Conservation (phyloP, 2,329 filamentous ascomycete species). For the Tolypocladium nubicola region DNA sequence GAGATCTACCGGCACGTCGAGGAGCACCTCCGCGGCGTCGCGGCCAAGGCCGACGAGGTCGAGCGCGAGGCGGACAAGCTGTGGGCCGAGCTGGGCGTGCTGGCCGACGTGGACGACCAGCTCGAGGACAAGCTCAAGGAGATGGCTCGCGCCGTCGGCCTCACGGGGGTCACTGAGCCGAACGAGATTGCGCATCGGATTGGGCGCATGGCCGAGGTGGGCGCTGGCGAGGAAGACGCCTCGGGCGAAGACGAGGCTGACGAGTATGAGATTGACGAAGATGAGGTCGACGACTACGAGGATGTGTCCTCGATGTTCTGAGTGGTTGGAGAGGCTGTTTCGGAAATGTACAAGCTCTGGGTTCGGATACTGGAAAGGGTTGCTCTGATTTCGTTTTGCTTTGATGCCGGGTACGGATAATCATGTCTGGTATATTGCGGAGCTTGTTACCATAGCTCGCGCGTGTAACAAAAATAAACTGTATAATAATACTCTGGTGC, state of each 20-base stretch:
- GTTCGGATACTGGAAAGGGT: too few species aligned
- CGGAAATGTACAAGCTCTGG: too few species aligned
- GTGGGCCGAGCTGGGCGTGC: slow-evolving; percentile 7
- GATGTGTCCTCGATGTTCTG: neutral
- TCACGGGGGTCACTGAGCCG: neutral
- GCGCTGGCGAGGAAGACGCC: neutral
- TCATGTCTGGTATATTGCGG: too few species aligned
- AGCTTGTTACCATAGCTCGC: too few species aligned
- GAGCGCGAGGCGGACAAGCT: slow-evolving; percentile 1
- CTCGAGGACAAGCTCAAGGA: slow-evolving; percentile 5
- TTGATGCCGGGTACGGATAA: too few species aligned
- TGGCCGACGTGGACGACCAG: slow-evolving; percentile 3
- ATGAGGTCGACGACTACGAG: too few species aligned
- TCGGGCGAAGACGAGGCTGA: neutral
- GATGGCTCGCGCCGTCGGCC: neutral
- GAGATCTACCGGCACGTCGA: slow-evolving; percentile 16
- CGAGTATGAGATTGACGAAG: neutral
- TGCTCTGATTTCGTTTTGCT: too few species aligned
- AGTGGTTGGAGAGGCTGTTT: too few species aligned
- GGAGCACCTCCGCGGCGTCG: slow-evolving; percentile 10
- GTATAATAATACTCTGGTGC: too few species aligned
- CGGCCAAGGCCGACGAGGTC: slow-evolving; percentile 3
- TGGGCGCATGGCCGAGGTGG: neutral
- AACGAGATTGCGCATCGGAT: slow-evolving; percentile 1
- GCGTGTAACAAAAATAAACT: too few species aligned